Evolutionary conservation across 768 basidiomycete genomes (phyloP), one percentile per base, ranked within the genome.

Genomic region (Asterophora lycoperdoides): DNA sequence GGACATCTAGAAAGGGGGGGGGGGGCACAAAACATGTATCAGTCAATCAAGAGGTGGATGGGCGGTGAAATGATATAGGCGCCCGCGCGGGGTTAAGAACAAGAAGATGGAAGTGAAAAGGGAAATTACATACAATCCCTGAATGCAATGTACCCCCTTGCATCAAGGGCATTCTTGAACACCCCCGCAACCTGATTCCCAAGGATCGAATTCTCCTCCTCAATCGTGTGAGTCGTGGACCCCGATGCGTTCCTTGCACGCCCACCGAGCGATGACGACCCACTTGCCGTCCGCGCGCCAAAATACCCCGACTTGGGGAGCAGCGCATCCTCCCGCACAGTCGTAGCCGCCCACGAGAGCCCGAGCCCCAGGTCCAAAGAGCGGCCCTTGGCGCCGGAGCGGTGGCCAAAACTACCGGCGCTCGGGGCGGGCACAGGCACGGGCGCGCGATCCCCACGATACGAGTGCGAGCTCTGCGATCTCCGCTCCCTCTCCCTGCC

Each of bases 351-450:
- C 86, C 86, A 88, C 11, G 83, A 68, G 36, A 89, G 70, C 5
- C 83, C 84, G 13, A 88, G 63, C 2, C 81, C 80, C 8, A 88
- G 74, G 62, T 88, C 86, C 32, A 89, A 64, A 19, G 85, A 88
- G 19, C 84, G 82, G 1, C 85, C 84, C 60, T 83, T 86, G 5
- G 70, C 67, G 23, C 75, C 74, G 1, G 74, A 72, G 30, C 75
- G 66, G 53, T 74, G 67, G 0, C 73, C 67, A 45, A 64, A 23
- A 23, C 23, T 55, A 51, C 60, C 60, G n/a, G 60, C 40, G 18
- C 56, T 39, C 44, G 51, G 54, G 1, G 67, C 61, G 32, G 69
- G 68, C 5, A 68, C 61, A 30, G 69, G 68, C 5, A 70, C 68
- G 41, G 60, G 66, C 28, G 61, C 60, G 32, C 60, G 68, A 52